These are phyloP conservation scores for Nosema muscidifuracis DNA, from an alignment of 371 early-diverging fungal species.

Conservation along the genomic window DNA sequence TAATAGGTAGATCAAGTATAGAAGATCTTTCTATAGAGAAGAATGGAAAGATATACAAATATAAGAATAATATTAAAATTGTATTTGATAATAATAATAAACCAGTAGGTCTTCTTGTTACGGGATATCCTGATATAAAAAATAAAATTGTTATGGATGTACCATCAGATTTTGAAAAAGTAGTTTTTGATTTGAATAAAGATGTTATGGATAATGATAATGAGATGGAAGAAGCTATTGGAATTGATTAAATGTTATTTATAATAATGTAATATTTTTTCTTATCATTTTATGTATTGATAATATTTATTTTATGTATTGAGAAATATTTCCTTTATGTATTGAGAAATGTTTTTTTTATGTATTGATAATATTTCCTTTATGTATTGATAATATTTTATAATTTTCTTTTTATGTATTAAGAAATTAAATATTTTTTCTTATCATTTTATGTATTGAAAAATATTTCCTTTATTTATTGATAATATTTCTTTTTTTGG, in stretches of 20 bases:
- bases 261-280: not conserved
- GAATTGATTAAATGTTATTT: constrained; percentile 8
- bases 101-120: constrained; percentile 22
- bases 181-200: not conserved
- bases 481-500: too few species aligned
- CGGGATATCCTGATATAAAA: constrained; percentile 15
- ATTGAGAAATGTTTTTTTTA: too few species aligned
- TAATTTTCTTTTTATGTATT: too few species aligned
- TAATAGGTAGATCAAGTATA: constrained; percentile 6
- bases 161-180: not conserved
- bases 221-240: not conserved
- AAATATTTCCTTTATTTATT: too few species aligned
- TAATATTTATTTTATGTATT: too few species aligned
- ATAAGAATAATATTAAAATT: constrained; percentile 15
- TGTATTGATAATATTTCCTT: too few species aligned
- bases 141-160: not conserved
- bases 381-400: too few species aligned
- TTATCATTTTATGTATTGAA: too few species aligned
- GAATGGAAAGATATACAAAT: not conserved
- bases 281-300: not conserved
- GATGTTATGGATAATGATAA: not conserved
- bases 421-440: too few species aligned
- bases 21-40: constrained; percentile 10
- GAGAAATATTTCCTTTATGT: too few species aligned
- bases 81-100: constrained; percentile 19